phyloP scores from a whole-genome alignment of 108 stramenopile species.

The Fragilaria crotonensis region DNA sequence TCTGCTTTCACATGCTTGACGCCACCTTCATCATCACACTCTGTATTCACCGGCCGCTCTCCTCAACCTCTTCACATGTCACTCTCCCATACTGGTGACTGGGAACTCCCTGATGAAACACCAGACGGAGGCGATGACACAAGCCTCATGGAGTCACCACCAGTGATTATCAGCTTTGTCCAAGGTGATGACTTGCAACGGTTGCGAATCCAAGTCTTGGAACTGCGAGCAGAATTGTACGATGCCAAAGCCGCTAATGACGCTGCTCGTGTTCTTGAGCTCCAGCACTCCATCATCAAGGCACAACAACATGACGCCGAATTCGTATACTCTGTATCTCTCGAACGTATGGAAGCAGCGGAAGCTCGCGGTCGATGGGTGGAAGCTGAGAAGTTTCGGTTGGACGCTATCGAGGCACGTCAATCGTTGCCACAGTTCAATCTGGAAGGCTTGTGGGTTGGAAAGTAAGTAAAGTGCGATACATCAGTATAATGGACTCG shows the following conservation, averaged over 20 bases:
- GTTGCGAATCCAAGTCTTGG: constrained; percentile 40
- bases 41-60: too few species aligned
- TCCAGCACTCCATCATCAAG: constrained; percentile 34
- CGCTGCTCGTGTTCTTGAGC: constrained; percentile 11
- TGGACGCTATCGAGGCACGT: constrained; percentile 39
- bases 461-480: constrained; percentile 37
- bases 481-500: too few species aligned
- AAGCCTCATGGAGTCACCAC: too few species aligned
- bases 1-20: too few species aligned
- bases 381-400: constrained; percentile 17
- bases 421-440: constrained; percentile 55
- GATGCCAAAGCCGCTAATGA: constrained; percentile 21
- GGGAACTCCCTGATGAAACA: too few species aligned
- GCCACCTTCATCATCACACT: too few species aligned
- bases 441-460: constrained; percentile 72
- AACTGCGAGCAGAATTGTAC: constrained; percentile 25
- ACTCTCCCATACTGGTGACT: too few species aligned
- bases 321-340: constrained; percentile 43
- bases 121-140: too few species aligned
- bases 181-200: constrained; percentile 53
- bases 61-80: too few species aligned
- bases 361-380: constrained; percentile 18
- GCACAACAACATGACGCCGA: constrained; percentile 62
- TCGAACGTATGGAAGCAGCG: constrained; percentile 38
- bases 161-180: too few species aligned